Evolutionary conservation across 2,329 filamentous ascomycete genomes (phyloP).

Genomic region (Dendryphion nanum): DNA sequence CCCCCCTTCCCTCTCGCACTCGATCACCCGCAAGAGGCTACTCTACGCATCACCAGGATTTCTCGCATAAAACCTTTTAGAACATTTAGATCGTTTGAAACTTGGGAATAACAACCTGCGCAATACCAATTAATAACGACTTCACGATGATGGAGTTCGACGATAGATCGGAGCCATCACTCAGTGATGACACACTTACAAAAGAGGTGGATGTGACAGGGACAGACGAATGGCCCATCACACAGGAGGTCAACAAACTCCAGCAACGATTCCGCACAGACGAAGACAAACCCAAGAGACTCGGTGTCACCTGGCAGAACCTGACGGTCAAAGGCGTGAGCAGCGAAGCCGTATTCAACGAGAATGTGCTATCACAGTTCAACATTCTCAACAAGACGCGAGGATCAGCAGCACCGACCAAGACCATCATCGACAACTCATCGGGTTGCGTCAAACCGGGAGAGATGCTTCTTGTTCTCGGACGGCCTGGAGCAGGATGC

Average conservation of each 20-base stretch:
- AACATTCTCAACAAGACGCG: constrained; percentile 47
- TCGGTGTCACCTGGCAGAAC: constrained; percentile 73
- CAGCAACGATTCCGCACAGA: constrained; percentile 2
- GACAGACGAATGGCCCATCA: constrained; percentile 7
- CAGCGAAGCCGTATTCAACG: constrained; percentile 65
- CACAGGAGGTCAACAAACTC: constrained; percentile 4
- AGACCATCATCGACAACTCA: constrained; percentile 45
- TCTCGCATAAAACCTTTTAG: too few species aligned
- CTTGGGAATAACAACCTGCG: too few species aligned
- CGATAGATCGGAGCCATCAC: too few species aligned
- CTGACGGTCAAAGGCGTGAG: constrained; percentile 71
- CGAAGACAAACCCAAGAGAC: constrained; percentile 55
- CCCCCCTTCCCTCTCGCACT: too few species aligned
- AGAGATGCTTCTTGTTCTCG: constrained; percentile 42
- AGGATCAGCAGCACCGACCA: constrained; percentile 1
- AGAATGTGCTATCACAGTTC: constrained; percentile 53
- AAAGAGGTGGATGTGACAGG: not conserved
- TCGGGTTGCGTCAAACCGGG: constrained; percentile 67
- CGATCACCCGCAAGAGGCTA: too few species aligned
- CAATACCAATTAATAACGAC: too few species aligned
- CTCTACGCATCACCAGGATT: too few species aligned
- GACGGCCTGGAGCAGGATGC: constrained; percentile 54
- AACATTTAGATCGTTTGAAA: too few species aligned
- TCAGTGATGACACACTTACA: not conserved
- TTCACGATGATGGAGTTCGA: too few species aligned